Percentiles rank a stretch among this genome's conserved stretches.
Conservation (phyloP, 2,329 filamentous ascomycete species). For the Magnaporthiopsis incrustans region DNA sequence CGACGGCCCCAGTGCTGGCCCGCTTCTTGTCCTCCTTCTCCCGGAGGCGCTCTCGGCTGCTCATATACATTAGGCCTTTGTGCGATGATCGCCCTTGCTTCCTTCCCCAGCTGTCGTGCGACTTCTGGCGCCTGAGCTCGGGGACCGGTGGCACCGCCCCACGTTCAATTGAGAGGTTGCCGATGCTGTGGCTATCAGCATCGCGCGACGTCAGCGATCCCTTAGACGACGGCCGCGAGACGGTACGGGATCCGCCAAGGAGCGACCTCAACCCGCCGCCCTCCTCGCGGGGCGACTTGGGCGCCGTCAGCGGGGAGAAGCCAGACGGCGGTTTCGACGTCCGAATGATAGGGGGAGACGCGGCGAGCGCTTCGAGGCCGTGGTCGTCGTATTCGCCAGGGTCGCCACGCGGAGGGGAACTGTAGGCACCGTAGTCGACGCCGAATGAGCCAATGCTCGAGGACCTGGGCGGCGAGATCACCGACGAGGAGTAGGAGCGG, state of each 20-base stretch:
- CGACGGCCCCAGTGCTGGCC: constrained; percentile 31
- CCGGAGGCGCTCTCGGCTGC: constrained; percentile 58
- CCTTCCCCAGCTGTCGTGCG: constrained; percentile 55
- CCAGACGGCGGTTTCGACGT: constrained; percentile 77
- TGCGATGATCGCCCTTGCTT: constrained; percentile 42
- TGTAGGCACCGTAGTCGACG: constrained; percentile 64
- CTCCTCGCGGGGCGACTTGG: constrained; percentile 43
- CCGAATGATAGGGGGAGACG: constrained; percentile 63
- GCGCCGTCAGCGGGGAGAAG: constrained; percentile 61
- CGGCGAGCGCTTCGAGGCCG: constrained; percentile 49
- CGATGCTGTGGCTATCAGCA: constrained; percentile 54
- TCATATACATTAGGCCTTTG: constrained; percentile 64
- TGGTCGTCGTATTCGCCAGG: constrained; percentile 37
- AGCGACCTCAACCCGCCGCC: constrained; percentile 50
- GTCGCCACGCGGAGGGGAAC: constrained; percentile 41
- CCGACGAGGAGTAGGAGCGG: constrained; percentile 19
- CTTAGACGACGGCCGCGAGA: constrained; percentile 52
- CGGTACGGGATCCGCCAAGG: constrained; percentile 36
- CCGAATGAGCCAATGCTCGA: constrained; percentile 50
- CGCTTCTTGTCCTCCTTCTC: constrained; percentile 59
- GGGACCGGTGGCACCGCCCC: constrained; percentile 34
- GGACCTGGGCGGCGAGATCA: constrained; percentile 18
- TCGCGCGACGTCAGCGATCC: constrained; percentile 47
- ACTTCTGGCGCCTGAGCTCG: constrained; percentile 44
- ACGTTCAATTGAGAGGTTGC: constrained; percentile 56